phyloP scores from a whole-genome alignment of 225 moss, liverwort and hornwort species.

The Asterella californica region DNA sequence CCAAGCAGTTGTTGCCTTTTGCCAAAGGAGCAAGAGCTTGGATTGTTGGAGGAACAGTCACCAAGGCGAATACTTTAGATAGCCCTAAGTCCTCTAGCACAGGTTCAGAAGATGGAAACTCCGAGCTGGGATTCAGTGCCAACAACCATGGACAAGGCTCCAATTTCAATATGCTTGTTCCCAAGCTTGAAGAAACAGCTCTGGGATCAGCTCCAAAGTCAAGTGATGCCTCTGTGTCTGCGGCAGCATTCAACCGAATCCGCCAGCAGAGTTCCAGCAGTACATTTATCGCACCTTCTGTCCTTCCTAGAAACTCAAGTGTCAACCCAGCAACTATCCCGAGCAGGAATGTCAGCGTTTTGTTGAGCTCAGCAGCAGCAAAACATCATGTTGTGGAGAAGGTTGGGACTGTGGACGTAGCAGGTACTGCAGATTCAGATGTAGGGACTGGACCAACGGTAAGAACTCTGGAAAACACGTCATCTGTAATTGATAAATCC shows the following conservation, averaged over 20 bases:
- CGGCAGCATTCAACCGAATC: conserved; percentile 16
- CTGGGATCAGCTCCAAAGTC: conserved; percentile 13
- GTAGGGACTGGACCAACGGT: neutral
- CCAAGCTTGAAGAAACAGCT: conserved; percentile 19
- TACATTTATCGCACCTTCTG: conserved; percentile 17
- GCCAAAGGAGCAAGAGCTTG: conserved; percentile 50
- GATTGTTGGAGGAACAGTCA: conserved; percentile 41
- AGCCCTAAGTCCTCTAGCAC: conserved; percentile 12
- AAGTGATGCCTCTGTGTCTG: conserved; percentile 10
- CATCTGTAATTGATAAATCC: neutral
- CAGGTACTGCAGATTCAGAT: neutral
- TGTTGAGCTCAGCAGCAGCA: conserved; percentile 13
- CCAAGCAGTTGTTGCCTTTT: conserved; percentile 47
- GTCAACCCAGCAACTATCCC: conserved; percentile 16
- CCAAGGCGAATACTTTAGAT: conserved; percentile 38
- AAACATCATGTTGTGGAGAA: neutral
- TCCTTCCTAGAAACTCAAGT: conserved; percentile 18
- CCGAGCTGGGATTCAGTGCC: conserved; percentile 30
- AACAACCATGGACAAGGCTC: conserved; percentile 13
- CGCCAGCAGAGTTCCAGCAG: conserved; percentile 28
- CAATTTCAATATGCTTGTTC: conserved; percentile 2
- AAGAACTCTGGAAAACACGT: neutral
- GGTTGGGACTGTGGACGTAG: neutral
- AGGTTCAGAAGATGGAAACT: conserved; percentile 35
- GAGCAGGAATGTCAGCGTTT: conserved; percentile 25